phyloP scores from a whole-genome alignment of 2,329 filamentous ascomycete genomes.

The Nemania sp. region DNA sequence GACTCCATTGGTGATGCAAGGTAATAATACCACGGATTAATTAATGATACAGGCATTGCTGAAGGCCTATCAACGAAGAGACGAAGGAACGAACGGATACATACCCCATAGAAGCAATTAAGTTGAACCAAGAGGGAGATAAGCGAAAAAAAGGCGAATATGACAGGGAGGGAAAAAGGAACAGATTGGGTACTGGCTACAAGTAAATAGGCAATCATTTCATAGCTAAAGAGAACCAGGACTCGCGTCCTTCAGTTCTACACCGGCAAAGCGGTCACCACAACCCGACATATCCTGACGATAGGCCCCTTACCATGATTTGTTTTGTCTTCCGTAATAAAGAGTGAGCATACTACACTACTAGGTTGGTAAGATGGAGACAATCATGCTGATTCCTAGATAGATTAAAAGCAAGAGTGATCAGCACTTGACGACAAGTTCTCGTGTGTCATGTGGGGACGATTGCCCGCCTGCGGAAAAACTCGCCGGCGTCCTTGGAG shows the following conservation, averaged over 20 bases:
- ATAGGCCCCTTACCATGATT: too few relatives aligned
- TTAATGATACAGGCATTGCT: neutral
- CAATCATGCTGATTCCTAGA: too few relatives aligned
- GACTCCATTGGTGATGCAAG: neutral
- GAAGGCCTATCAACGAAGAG: neutral
- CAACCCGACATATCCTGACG: neutral
- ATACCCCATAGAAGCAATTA: neutral
- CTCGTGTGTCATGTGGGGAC: too few relatives aligned
- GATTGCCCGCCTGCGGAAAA: too few relatives aligned
- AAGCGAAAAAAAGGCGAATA: neutral
- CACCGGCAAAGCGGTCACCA: neutral
- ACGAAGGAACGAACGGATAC: neutral
- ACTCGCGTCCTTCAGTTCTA: neutral
- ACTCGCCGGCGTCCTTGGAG: too few relatives aligned
- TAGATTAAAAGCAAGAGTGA: too few relatives aligned
- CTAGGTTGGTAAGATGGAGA: too few relatives aligned
- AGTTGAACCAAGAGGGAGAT: neutral
- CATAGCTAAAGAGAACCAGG: neutral
- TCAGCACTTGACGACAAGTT: too few relatives aligned
- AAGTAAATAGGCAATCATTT: neutral
- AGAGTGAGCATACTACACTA: too few relatives aligned
- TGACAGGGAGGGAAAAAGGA: neutral
- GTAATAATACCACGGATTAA: neutral
- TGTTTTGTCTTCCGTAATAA: too few relatives aligned
- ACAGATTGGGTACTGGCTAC: neutral